Base-by-base conservation (phyloP, 2,329 filamentous ascomycete genomes). In the Samsoniella hepiali region DNA sequence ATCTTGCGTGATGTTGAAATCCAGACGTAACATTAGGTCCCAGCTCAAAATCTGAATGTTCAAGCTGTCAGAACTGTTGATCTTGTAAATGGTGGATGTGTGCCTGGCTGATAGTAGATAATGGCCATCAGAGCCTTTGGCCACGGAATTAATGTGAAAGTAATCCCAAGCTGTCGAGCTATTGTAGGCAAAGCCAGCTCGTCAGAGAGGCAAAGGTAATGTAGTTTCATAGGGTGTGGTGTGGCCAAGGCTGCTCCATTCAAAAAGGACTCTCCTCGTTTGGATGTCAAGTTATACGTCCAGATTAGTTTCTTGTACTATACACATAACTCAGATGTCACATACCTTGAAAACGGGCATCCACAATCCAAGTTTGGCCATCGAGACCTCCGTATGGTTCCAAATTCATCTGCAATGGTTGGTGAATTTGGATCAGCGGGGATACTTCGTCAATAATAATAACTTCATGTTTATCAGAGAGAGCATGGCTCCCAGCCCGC, bases 401-500 rank as follows among this genome's bases (percentile, higher is more conserved):
- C 38, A 84, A 70, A 50, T 83, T 75, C 7, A 70, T 71, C 1
- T 78, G 79, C 5, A 81, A 75, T 1, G 82, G 81, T 67, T 84
- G 78, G 61, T 84, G 84, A 38, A 84, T 78, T 67, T 84, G 77
- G 42, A 86, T 81, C 49, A 86, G 69, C 0, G 78, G 82, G 1
- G 82, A 84, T 64, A 81, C 72, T 64, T 83, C 76, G 64, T 83
- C 76, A 61, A 84, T 72, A 31, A 85, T 75, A 50, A 80, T 77
- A 62, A 86, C 85, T 70, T 86, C 83, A 64, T 86, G 84, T 70
- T 82, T 81, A 65, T 81, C 79, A 11, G 76, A 75, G n/a, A 83
- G 67, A 63, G 78, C 78, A 67, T 84, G 81, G 63, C 81, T 78
- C 0, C 79, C 80, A 11, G 81, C 82, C 1, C 81, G 77, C 6